A percentile compares a stretch with the other conserved stretches of the same genome.
phyloP scores from a whole-genome alignment of 2,329 filamentous ascomycete species.

The Cladosporium sp. region DNA sequence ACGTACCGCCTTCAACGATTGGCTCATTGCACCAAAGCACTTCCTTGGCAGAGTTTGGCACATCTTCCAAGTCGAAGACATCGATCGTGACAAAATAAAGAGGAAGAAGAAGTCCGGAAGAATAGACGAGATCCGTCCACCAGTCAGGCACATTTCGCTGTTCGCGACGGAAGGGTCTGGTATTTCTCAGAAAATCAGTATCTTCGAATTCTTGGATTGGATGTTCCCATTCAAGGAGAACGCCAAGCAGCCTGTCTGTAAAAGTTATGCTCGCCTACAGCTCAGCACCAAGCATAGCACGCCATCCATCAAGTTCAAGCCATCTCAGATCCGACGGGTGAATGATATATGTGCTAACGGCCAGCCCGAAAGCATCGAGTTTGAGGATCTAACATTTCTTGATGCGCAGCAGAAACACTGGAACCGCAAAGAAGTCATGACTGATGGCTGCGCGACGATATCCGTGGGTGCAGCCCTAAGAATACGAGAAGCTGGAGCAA shows the following conservation, averaged over 20 bases:
- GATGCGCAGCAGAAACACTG: not conserved
- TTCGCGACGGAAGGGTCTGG: constrained; percentile 22
- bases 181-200: constrained; percentile 12
- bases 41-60: constrained; percentile 42
- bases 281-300: constrained; percentile 39
- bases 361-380: constrained; percentile 31
- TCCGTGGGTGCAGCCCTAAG: constrained; percentile 56
- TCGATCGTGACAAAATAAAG: not conserved
- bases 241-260: constrained; percentile 34
- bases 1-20: not conserved
- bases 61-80: constrained; percentile 34
- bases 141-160: not conserved
- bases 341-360: constrained; percentile 31
- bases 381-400: constrained; percentile 30
- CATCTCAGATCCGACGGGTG: constrained; percentile 32
- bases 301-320: constrained; percentile 33
- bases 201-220: constrained; percentile 36
- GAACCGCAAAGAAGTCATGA: constrained; percentile 35
- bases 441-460: constrained; percentile 58
- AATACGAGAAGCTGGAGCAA: constrained; percentile 49
- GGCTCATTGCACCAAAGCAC: constrained; percentile 23
- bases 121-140: not conserved
- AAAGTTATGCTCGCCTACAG: constrained; percentile 40
- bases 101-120: not conserved
- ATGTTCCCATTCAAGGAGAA: constrained; percentile 37